Conservation (phyloP, 805 yeast species). For the Trichomonascus vanleenenianus region DNA sequence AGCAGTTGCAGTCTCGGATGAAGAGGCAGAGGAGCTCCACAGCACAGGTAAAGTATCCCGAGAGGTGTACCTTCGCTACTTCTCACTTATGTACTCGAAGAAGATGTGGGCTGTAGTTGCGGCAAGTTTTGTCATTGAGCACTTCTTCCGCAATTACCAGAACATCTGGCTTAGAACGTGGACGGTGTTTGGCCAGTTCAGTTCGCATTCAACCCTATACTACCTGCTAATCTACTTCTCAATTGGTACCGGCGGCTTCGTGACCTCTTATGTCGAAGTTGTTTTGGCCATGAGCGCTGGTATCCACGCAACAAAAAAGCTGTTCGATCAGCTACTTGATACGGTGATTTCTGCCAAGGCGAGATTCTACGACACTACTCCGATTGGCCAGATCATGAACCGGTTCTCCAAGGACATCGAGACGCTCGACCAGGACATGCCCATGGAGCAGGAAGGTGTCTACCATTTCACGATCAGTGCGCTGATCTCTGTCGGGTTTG, state of each 20-base stretch:
- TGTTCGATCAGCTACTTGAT: constrained; percentile 57
- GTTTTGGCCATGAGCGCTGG: constrained; percentile 57
- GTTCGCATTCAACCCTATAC: constrained; percentile 36
- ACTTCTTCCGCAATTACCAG: constrained; percentile 55
- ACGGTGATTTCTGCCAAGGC: constrained; percentile 69
- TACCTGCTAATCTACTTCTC: constrained; percentile 59
- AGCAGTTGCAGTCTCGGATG: constrained; percentile 43
- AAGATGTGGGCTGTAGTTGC: constrained; percentile 42
- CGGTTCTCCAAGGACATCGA: constrained; percentile 93
- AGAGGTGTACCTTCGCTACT: constrained; percentile 64
- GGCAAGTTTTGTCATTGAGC: constrained; percentile 45
- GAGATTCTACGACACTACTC: constrained; percentile 90
- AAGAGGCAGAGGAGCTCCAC: constrained; percentile 76
- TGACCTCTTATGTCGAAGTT: constrained; percentile 51
- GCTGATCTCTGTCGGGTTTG: constrained; percentile 56
- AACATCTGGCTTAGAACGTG: constrained; percentile 84
- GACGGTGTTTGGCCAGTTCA: constrained; percentile 35
- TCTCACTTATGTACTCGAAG: constrained; percentile 57
- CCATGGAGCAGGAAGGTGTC: constrained; percentile 67
- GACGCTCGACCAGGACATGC: constrained; percentile 85
- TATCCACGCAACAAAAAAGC: constrained; percentile 63
- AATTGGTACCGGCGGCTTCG: constrained; percentile 57
- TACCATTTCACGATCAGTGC: constrained; percentile 54
- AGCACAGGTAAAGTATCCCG: constrained; percentile 74
- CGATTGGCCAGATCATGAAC: constrained; percentile 92